Percentiles rank a stretch among this genome's conserved stretches.
These are phyloP conservation scores for Ophiosphaerella herpotricha DNA, from an alignment of 2,329 filamentous ascomycete species.

Conservation along the genomic window DNA sequence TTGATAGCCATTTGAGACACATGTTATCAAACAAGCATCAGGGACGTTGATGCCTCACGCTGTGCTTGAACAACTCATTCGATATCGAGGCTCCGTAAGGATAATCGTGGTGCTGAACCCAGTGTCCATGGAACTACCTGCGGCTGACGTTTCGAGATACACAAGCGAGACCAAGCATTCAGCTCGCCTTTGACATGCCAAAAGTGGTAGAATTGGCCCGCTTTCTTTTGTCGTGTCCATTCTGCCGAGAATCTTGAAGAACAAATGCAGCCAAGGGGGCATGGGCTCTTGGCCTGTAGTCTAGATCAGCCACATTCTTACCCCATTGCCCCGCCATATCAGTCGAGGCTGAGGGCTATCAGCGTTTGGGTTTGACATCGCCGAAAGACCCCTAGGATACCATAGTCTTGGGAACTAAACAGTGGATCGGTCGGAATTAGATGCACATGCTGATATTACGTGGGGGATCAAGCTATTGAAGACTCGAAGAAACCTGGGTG, in stretches of 20 bases:
- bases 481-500: neutral
- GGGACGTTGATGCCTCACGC: neutral
- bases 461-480: neutral
- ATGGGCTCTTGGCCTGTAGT: slow-evolving; percentile 35
- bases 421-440: neutral
- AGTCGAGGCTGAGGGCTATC: slow-evolving; percentile 11
- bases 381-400: neutral
- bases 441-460: neutral
- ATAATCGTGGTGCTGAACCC: slow-evolving; percentile 8
- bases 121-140: neutral
- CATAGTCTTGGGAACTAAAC: neutral
- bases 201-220: neutral
- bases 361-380: slow-evolving; percentile 5
- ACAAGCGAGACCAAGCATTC: slow-evolving; percentile 4
- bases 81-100: slow-evolving; percentile 2
- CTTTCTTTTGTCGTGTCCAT: slow-evolving; percentile 1
- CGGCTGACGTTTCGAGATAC: neutral
- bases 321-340: slow-evolving; percentile 22
- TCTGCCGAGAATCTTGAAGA: slow-evolving; percentile 11
- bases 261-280: slow-evolving; percentile 32
- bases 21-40: slow-evolving; percentile 1
- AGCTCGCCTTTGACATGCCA: slow-evolving; percentile 4
- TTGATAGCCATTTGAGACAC: neutral
- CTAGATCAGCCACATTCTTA: slow-evolving; percentile 42
- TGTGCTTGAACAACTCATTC: neutral